Conservation (phyloP, 2,329 filamentous ascomycete species). For the Phialemonium atrogriseum region DNA sequence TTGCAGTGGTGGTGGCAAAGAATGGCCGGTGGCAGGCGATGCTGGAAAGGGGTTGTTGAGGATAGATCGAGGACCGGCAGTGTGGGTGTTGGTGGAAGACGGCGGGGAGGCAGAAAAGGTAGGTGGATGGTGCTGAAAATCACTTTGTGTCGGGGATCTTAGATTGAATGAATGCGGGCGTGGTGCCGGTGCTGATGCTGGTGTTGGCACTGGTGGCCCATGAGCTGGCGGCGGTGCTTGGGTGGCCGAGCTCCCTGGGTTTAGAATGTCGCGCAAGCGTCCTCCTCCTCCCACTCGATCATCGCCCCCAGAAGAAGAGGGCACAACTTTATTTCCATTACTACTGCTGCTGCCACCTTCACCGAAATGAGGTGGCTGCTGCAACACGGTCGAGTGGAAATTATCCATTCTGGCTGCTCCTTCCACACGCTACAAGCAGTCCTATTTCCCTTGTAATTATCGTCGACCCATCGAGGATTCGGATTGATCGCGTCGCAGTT, state of each 20-base stretch:
- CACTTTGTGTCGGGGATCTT: slow-evolving; percentile 40
- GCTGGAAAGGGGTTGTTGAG: slow-evolving; percentile 28
- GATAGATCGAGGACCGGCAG: slow-evolving; percentile 18
- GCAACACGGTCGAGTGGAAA: slow-evolving; percentile 42
- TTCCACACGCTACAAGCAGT: slow-evolving; percentile 4
- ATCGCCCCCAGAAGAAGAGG: slow-evolving; percentile 24
- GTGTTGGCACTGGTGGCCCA: slow-evolving; percentile 8
- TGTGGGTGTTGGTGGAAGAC: slow-evolving; percentile 18
- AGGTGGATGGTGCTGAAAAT: slow-evolving; percentile 26
- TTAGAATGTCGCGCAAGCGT: slow-evolving; percentile 35
- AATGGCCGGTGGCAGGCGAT: slow-evolving; percentile 20
- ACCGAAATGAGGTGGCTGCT: slow-evolving; percentile 30
- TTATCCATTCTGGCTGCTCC: slow-evolving; percentile 30
- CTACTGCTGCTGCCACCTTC: slow-evolving; percentile 26
- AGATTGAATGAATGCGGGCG: slow-evolving; percentile 35
- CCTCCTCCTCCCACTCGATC: slow-evolving; percentile 27
- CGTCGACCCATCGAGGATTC: slow-evolving; percentile 13
- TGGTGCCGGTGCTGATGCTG: slow-evolving; percentile 10
- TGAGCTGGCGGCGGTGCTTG: slow-evolving; percentile 16
- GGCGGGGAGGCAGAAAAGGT: slow-evolving; percentile 14
- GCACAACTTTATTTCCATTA: too few species aligned
- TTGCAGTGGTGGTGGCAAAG: slow-evolving; percentile 13
- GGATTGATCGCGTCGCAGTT: slow-evolving; percentile 8
- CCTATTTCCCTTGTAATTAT: slow-evolving; percentile 10
- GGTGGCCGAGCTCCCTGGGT: slow-evolving; percentile 23